Base-by-base conservation (phyloP, 805 yeast genomes). In the Cyberlindnera mrakii region DNA sequence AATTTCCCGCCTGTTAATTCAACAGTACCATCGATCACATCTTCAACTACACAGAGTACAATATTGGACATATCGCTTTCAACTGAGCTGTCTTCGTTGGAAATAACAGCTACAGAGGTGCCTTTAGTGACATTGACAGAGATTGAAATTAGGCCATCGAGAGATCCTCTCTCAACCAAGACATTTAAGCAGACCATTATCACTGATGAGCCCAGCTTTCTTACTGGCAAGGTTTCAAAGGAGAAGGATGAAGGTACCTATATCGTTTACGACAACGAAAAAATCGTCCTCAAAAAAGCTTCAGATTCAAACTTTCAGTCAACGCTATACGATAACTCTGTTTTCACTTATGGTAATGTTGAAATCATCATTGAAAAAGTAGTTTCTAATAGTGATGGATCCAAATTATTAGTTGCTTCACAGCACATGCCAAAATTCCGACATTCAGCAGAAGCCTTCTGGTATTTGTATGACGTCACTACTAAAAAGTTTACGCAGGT, bases 401-500 rank as follows among this genome's bases (percentile, higher is more conserved):
- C 71, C 18, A 71, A 65, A 52, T 82, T 79, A 1, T 58, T 91
- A 11, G 58, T 88, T 2, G 63, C 64, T 5, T 71, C 93, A 0
- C 74, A 85, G 43, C 43, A 47, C 11, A 56, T 60, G 13, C 54
- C 58, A 27, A 75, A 79, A 53, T 87, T 80, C 74, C 72, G 96
- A 50, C 88, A 87, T 57, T 86, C 96, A 0, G 65, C 79, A 0
- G 64, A 61, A 34, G 82, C 82, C 0, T 52, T 64, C 18, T 84
- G 76, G 62, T 87, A 86, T 82, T 37, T 85, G 3, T 68, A 75
- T 41, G 80, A 85, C 46, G 57, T 78, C 8, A 62, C 52, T 0
- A 49, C 68, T 0, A 61, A 61, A 13, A 47, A 54, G 5, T 64
- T 69, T 33, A 54, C 48, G 4, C 66, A 69, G 11, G 50, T 70